Evolutionary conservation across 164 flowering plant genomes (phyloP), one percentile per base, ranked within the genome.

Genomic region (Liriodendron chinense): DNA sequence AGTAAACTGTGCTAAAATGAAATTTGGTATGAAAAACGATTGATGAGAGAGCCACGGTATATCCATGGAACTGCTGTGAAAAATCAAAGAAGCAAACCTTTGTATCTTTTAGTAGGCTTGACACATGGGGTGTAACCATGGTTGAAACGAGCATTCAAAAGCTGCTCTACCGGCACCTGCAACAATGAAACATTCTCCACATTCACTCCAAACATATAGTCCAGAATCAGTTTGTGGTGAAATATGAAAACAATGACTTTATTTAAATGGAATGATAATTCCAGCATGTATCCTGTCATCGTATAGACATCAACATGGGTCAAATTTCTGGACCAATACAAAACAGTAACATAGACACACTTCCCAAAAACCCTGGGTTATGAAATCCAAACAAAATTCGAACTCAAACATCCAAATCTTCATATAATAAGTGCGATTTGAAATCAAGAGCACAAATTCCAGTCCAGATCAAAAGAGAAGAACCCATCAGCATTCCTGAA

Each of bases 121-220:
- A 89, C 78, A 74, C 98, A 96, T 13, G 90, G 88, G 25, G 79
- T 86, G 68, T 92, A 86, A 61, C 89, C 89, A 83, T 80, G 9
- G 77, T 85, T 86, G 67, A 71, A 83, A 72, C 92, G 86, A 84
- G 90, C 78, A 82, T 72, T 84, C 99, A 92, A 91, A 13, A 91
- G 87, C 78, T 74, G 48, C 28, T 78, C 85, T 65, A 84, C 89
- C 8, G 68, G 26, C 57, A 79, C 57, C 93, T 92, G 85, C 79
- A 83, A 57, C 64, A 66, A 71, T 25, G 26, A 47, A 71, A 13
- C 43, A 23, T 12, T 63, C 14, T 43, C 16, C 2, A 3, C 7
- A 13, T 73, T 22, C 10, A 47, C 34, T 63, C 25, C 28, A 21
- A 49, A 10, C 62, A 49, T 23, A 10, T 10, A 23, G 18, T 9